These are phyloP conservation scores for Colletotrichum cuscutae DNA, from an alignment of 2,329 filamentous ascomycete genomes.

Conservation along the genomic window DNA sequence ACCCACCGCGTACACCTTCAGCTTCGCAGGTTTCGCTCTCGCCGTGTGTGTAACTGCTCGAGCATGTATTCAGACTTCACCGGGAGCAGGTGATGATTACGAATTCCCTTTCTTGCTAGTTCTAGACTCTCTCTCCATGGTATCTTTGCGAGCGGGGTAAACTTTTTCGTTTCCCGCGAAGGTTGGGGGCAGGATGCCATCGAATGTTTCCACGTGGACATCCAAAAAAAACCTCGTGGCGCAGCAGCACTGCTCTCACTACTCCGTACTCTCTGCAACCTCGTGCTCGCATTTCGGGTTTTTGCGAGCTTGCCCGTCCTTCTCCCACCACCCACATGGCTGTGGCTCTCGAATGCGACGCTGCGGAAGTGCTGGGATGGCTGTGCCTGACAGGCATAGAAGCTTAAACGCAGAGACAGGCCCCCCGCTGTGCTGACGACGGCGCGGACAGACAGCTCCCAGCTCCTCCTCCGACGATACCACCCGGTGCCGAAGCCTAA, in stretches of 20 bases:
- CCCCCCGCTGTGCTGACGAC: no score
- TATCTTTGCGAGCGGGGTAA: neutral
- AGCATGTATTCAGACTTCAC: no score
- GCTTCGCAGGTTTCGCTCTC: no score
- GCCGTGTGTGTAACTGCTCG: no score
- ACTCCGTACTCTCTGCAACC: neutral
- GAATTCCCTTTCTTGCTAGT: neutral
- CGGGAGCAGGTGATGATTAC: neutral
- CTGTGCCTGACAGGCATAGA: neutral
- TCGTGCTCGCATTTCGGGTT: neutral
- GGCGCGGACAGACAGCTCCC: neutral
- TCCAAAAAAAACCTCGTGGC: neutral
- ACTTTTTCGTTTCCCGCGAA: neutral
- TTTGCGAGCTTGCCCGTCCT: no score
- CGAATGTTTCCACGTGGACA: neutral
- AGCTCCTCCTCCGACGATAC: neutral
- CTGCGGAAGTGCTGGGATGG: slow-evolving; percentile 12
- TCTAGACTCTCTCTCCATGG: neutral
- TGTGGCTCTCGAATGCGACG: slow-evolving; percentile 12
- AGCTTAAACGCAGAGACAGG: neutral
- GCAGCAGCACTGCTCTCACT: neutral
- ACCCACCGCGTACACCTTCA: no score
- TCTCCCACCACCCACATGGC: neutral
- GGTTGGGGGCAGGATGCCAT: neutral
- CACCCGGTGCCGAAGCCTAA: neutral